Conservation (phyloP, 2,329 filamentous ascomycete genomes). For the Nothopassalora personata region DNA sequence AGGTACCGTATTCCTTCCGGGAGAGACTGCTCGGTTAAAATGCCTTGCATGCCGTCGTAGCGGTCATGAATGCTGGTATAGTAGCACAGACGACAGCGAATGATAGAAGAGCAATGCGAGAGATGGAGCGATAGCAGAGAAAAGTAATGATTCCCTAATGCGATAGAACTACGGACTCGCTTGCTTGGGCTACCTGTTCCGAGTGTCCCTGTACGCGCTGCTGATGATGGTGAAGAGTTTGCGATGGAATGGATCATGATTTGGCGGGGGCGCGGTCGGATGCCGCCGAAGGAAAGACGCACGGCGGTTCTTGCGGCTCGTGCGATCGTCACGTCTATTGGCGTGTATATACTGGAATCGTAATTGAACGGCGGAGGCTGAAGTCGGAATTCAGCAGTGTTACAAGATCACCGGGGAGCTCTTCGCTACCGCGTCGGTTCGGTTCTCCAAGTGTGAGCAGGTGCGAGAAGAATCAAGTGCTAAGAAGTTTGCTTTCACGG, state of each 20-base stretch:
- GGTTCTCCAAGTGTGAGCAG: too few species aligned
- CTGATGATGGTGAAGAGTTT: neutral
- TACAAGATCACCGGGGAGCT: too few species aligned
- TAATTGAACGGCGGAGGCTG: too few species aligned
- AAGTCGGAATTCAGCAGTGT: too few species aligned
- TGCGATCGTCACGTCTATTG: too few species aligned
- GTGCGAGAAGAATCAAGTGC: too few species aligned
- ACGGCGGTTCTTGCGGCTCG: too few species aligned
- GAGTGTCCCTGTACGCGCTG: neutral
- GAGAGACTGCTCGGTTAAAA: neutral
- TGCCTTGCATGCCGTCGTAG: neutral
- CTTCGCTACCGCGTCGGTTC: too few species aligned
- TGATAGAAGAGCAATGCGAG: constrained; percentile 1
- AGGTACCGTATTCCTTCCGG: constrained; percentile 1
- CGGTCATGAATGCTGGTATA: neutral
- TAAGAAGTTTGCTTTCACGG: too few species aligned
- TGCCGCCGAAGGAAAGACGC: neutral
- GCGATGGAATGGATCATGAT: neutral
- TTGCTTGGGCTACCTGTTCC: neutral
- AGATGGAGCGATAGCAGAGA: neutral
- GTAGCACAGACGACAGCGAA: constrained; percentile 1
- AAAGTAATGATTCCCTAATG: neutral
- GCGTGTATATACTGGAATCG: too few species aligned
- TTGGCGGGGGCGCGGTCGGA: neutral
- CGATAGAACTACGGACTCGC: neutral